These are phyloP conservation scores for Backusella morwellensis DNA, from an alignment of 192 early-diverging fungal genomes.

Conservation along the genomic window DNA sequence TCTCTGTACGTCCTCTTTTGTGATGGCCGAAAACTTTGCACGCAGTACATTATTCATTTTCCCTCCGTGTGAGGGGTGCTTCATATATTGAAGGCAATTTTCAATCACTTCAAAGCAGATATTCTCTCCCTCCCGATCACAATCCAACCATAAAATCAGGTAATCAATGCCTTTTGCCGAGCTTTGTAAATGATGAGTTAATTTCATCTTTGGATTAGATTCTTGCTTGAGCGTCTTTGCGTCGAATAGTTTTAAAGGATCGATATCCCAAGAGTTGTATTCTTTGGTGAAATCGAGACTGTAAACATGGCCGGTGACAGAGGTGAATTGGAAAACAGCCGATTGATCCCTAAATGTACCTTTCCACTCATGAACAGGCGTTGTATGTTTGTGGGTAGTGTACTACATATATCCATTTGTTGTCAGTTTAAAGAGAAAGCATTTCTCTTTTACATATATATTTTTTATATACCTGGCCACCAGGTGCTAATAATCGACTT, in stretches of 20 bases:
- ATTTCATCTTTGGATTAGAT: constrained; percentile 47
- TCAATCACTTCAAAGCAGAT: constrained; percentile 54
- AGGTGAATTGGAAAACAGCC: constrained; percentile 34
- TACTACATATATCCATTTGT: constrained; percentile 15
- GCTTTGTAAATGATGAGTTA: constrained; percentile 39
- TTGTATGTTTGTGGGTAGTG: constrained; percentile 16
- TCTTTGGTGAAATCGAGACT: constrained; percentile 41
- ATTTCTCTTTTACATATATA: neutral
- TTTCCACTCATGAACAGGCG: constrained; percentile 38
- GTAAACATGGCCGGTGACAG: constrained; percentile 43
- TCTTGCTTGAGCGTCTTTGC: constrained; percentile 42
- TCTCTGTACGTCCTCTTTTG: constrained; percentile 35
- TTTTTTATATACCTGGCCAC: constrained; percentile 26
- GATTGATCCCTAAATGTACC: constrained; percentile 20
- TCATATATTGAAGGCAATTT: constrained; percentile 34
- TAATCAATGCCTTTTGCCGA: constrained; percentile 48
- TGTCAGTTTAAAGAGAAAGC: neutral
- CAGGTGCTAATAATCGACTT: constrained; percentile 34
- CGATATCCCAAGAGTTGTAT: constrained; percentile 47
- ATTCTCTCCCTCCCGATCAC: constrained; percentile 54
- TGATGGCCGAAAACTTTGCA: constrained; percentile 43
- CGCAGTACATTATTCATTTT: constrained; percentile 32
- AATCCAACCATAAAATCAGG: constrained; percentile 52
- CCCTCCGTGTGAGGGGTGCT: constrained; percentile 10
- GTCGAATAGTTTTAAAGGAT: constrained; percentile 42